phyloP scores from a whole-genome alignment of 2,329 filamentous ascomycete species.

The Neonectria neomacrospora region DNA sequence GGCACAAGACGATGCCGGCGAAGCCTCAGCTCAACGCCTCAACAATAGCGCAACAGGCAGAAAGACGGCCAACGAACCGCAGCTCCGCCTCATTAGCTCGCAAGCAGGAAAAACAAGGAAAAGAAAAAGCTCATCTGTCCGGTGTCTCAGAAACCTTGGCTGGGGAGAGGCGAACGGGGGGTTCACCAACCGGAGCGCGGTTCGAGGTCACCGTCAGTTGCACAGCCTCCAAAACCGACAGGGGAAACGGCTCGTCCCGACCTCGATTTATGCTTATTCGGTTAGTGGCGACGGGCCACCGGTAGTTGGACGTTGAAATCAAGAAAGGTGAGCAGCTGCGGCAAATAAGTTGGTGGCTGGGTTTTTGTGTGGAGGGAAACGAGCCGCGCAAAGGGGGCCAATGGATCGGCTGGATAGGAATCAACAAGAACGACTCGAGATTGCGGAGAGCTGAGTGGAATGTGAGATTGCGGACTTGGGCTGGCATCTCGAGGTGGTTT shows the following conservation, averaged over 20 bases:
- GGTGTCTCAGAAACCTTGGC: conserved; percentile 3
- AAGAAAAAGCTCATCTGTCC: background rate
- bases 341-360: background rate
- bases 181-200: background rate
- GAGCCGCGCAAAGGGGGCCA: background rate
- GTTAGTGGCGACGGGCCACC: background rate
- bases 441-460: too few species aligned
- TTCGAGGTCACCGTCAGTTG: background rate
- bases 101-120: background rate
- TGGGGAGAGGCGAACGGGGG: background rate
- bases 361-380: background rate
- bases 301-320: background rate
- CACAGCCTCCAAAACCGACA: conserved; percentile 8
- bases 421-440: background rate
- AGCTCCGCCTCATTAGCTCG: background rate
- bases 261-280: background rate
- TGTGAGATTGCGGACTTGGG: too few species aligned
- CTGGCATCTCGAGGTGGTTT: background rate
- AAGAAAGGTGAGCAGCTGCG: background rate
- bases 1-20: background rate
- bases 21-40: background rate
- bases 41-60: background rate
- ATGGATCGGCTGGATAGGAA: background rate
- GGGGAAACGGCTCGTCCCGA: background rate
- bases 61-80: background rate